A percentile compares a stretch with the other conserved stretches of the same genome.
phyloP scores from a whole-genome alignment of 805 yeast species.

The Candida bentonensis region DNA sequence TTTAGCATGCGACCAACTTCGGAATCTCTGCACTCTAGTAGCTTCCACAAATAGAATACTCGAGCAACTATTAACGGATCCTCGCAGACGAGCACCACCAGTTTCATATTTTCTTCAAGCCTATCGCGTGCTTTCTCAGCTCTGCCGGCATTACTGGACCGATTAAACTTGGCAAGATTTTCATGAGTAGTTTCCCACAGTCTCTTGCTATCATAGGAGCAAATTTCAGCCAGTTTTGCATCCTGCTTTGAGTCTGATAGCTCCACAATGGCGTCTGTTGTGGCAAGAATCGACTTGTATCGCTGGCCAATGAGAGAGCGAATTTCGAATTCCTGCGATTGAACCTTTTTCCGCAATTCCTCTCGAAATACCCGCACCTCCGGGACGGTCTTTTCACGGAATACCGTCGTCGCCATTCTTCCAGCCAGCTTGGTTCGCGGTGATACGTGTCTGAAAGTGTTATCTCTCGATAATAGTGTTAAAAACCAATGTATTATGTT shows the following conservation, averaged over 20 bases:
- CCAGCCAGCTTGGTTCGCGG: no score
- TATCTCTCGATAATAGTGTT: no score
- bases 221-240: neutral
- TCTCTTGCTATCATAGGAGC: neutral
- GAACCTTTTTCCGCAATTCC: neutral
- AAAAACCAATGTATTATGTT: no score
- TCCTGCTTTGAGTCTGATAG: neutral
- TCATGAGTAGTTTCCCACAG: neutral
- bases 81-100: neutral
- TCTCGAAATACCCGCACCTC: neutral
- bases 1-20: neutral
- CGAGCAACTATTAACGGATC: neutral
- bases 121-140: neutral
- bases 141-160: neutral
- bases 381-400: neutral
- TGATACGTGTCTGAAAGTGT: no score
- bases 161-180: neutral
- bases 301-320: neutral
- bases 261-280: neutral
- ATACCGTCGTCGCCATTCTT: neutral
- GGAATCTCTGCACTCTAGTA: neutral
- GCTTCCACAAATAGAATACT: neutral
- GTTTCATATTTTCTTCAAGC: neutral
- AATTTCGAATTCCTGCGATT: neutral
- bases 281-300: neutral